These are phyloP conservation scores for Coprinopsis sp. DNA, from an alignment of 768 basidiomycete genomes.

Conservation along the genomic window DNA sequence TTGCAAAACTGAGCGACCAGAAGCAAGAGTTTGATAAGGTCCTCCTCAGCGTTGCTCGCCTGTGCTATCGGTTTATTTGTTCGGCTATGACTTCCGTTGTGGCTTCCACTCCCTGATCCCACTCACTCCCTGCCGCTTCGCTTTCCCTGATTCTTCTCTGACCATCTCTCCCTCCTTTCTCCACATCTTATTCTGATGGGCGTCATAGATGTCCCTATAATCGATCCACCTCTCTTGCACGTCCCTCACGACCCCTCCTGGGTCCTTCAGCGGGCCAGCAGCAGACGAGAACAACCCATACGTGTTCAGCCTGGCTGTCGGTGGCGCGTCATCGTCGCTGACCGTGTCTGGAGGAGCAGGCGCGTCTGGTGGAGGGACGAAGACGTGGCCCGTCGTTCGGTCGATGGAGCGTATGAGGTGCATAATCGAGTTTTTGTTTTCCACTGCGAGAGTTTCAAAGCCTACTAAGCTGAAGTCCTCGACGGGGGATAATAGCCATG, in stretches of 20 bases:
- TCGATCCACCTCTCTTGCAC: constrained; percentile 97
- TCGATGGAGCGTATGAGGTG: constrained; percentile 81
- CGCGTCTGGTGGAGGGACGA: constrained; percentile 50
- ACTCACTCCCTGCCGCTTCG: constrained; percentile 12
- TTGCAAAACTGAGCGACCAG: too few relatives aligned
- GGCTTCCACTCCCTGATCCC: constrained; percentile 28
- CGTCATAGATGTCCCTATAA: constrained; percentile 75
- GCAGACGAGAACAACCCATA: constrained; percentile 67
- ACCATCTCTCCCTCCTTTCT: constrained; percentile 62
- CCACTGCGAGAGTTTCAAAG: constrained; percentile 95
- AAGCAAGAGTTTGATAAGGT: too few relatives aligned
- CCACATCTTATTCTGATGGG: constrained; percentile 75
- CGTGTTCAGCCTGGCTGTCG: constrained; percentile 54
- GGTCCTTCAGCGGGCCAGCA: constrained; percentile 46
- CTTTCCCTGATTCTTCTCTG: constrained; percentile 34
- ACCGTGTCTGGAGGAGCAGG: constrained; percentile 32
- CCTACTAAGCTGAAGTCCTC: constrained; percentile 92
- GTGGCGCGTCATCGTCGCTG: constrained; percentile 29
- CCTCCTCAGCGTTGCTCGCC: too few relatives aligned
- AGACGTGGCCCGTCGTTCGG: constrained; percentile 89
- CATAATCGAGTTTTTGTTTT: constrained; percentile 96
- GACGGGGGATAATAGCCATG: constrained; percentile 86
- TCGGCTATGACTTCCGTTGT: background rate
- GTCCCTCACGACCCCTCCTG: constrained; percentile 56
- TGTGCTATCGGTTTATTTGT: background rate